Conservation (phyloP, 2,329 filamentous ascomycete genomes). For the Xylaria arbuscula region DNA sequence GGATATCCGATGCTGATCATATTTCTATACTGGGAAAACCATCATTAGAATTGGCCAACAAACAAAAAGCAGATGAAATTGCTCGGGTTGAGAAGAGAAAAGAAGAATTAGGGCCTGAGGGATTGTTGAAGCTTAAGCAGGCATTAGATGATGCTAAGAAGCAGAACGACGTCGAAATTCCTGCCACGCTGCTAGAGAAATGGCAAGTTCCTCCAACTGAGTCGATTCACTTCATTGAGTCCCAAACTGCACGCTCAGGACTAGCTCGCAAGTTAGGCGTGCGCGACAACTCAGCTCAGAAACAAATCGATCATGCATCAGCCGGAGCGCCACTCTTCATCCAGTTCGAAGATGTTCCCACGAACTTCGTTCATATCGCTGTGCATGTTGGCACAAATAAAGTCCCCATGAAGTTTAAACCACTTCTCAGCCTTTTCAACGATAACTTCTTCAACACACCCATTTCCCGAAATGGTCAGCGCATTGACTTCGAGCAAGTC, state of each 20-base stretch:
- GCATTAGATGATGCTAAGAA: slow-evolving; percentile 85
- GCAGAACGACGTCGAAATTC: slow-evolving; percentile 89
- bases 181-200: slow-evolving; percentile 79
- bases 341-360: slow-evolving; percentile 95
- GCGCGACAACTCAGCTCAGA: slow-evolving; percentile 76
- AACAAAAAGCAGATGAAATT: slow-evolving; percentile 84
- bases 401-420: slow-evolving; percentile 84
- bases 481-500: slow-evolving; percentile 88
- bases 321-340: slow-evolving; percentile 80
- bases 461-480: slow-evolving; percentile 78
- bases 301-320: slow-evolving; percentile 76
- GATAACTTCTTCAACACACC: slow-evolving; percentile 97
- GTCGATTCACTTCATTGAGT: slow-evolving; percentile 94
- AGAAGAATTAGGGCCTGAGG: slow-evolving; percentile 81
- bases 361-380: slow-evolving; percentile 89
- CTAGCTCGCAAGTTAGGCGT: slow-evolving; percentile 77
- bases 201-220: slow-evolving; percentile 87
- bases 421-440: slow-evolving; percentile 83
- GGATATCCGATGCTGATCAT: slow-evolving; percentile 86
- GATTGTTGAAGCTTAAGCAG: slow-evolving; percentile 77
- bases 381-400: slow-evolving; percentile 82
- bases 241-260: slow-evolving; percentile 84
- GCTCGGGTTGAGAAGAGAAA: slow-evolving; percentile 82
- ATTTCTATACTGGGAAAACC: slow-evolving; percentile 90
- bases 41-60: slow-evolving; percentile 80